Percentiles rank a stretch among this genome's conserved stretches.
These are phyloP conservation scores for Cucurbita maxima DNA, from an alignment of 306 rosid species.

Conservation along the genomic window DNA sequence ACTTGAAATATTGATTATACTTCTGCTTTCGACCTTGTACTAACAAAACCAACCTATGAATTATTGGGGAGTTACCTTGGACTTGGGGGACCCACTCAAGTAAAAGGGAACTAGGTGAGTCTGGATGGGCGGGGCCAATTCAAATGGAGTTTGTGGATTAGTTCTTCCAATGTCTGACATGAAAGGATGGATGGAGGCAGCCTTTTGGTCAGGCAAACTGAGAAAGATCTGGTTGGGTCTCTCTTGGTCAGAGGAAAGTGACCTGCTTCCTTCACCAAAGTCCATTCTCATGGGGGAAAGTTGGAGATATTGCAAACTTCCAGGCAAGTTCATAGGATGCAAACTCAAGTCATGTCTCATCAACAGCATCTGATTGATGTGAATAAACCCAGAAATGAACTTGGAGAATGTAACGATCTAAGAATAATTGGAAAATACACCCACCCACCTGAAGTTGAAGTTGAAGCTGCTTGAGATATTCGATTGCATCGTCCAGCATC, in stretches of 20 bases:
- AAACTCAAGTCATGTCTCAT: conserved; percentile 77
- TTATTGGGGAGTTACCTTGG: conserved; percentile 27
- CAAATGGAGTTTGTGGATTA: conserved; percentile 31
- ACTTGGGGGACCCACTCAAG: conserved; percentile 26
- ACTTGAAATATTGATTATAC: neutral
- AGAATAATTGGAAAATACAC: conserved; percentile 5
- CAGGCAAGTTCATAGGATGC: conserved; percentile 68
- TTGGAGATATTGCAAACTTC: conserved; percentile 32
- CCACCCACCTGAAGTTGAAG: conserved; percentile 75
- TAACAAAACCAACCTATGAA: neutral
- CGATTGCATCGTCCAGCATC: conserved; percentile 95
- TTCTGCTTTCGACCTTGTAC: neutral
- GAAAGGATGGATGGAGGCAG: conserved; percentile 23
- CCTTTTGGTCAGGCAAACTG: conserved; percentile 25
- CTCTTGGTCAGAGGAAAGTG: conserved; percentile 38
- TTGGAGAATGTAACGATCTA: neutral
- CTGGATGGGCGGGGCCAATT: conserved; percentile 29
- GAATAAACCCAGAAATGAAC: neutral
- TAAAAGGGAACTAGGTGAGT: conserved; percentile 35
- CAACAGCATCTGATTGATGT: conserved; percentile 53
- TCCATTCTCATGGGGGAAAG: conserved; percentile 39
- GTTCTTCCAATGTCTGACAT: conserved; percentile 28
- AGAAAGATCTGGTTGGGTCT: conserved; percentile 29
- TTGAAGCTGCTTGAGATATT: conserved; percentile 95
- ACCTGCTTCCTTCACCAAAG: conserved; percentile 37